Percentiles rank a stretch among this genome's conserved stretches.
phyloP scores from a whole-genome alignment of 2,329 filamentous ascomycete species.

The Phaeosphaeria sp. region DNA sequence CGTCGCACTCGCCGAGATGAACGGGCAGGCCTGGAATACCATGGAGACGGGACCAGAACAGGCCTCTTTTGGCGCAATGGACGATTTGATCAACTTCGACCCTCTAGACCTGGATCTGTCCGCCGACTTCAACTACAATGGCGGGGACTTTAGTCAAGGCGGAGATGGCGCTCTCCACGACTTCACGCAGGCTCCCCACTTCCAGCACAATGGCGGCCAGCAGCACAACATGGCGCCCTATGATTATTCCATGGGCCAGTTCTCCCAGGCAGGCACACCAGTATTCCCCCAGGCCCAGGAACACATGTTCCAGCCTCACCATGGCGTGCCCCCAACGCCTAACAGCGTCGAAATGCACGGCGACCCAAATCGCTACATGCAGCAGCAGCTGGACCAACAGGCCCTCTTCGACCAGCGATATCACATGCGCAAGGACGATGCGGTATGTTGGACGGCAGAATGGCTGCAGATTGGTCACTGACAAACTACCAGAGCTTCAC shows the following conservation, averaged over 20 bases:
- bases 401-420: slow-evolving; percentile 70
- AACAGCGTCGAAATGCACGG: slow-evolving; percentile 79
- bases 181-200: slow-evolving; percentile 33
- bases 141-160: slow-evolving; percentile 37
- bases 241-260: slow-evolving; percentile 42
- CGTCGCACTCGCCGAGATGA: slow-evolving; percentile 34
- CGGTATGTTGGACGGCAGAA: slow-evolving; percentile 55
- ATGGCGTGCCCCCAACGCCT: slow-evolving; percentile 77
- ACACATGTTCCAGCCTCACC: slow-evolving; percentile 56
- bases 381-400: slow-evolving; percentile 62
- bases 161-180: slow-evolving; percentile 42
- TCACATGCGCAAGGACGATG: slow-evolving; percentile 71
- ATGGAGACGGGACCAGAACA: slow-evolving; percentile 50
- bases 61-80: slow-evolving; percentile 39
- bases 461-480: slow-evolving; percentile 19
- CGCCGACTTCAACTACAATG: slow-evolving; percentile 36
- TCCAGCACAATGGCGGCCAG: slow-evolving; percentile 30
- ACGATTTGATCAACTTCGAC: slow-evolving; percentile 51
- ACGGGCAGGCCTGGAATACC: slow-evolving; percentile 49
- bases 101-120: slow-evolving; percentile 46
- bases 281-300: slow-evolving; percentile 52
- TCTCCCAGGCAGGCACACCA: slow-evolving; percentile 44
- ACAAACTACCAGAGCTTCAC: slow-evolving; percentile 73
- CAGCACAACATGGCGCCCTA: slow-evolving; percentile 32
- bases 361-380: slow-evolving; percentile 63